Base-by-base conservation (phyloP, 495 filamentous ascomycete genomes). In the Podospora bellae-mahoneyi region DNA sequence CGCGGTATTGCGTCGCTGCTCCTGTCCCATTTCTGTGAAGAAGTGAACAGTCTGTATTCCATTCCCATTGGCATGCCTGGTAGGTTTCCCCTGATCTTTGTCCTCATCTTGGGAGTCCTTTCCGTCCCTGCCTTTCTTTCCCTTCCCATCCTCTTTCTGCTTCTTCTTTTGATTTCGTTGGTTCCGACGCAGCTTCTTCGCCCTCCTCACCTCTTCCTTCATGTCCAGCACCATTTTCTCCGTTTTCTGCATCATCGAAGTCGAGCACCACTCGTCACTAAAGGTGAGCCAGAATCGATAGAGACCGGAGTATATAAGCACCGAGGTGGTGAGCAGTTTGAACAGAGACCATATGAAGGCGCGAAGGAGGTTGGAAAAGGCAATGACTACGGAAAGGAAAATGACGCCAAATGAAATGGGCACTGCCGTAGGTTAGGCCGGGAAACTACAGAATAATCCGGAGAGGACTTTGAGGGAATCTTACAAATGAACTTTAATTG, bases 341-440 rank as follows among this genome's bases (percentile, higher is more conserved):
- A 62, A 75, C 0, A 67, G 0, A 15, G 68, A 75, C 23, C 67
- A 73, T 4, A 73, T 10, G 2, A 30, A 18, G 20, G 55, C 23
- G 55, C 55, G 55, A n/a, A 58, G 55, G 18, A 58, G 55, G 23
- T 58, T 58, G 9, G 55, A 58, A 20, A 58, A 58, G 23, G 55
- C 55, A n/a, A 58, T 20, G 55, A 58, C 19, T 0, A 58, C 55
- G 55, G 55, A 19, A 19, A 58, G 5, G 23, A 69, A 18, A 32
- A 77, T 77, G 26, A 80, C 75, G 5, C 60, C 76, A 0, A 72
- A 70, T 0, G 78, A 78, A 0, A 78, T 73, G 5, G 66, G 57
- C 57, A 78, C 77, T 79, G 55, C 2, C 10, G 23, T 9, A 58
- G 39, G 39, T 48, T 48, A 58, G n/a, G 54, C 4, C 10, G 54